These are phyloP conservation scores for Scedosporium apiospermum DNA, from an alignment of 2,329 filamentous ascomycete species.

Conservation along the genomic window DNA sequence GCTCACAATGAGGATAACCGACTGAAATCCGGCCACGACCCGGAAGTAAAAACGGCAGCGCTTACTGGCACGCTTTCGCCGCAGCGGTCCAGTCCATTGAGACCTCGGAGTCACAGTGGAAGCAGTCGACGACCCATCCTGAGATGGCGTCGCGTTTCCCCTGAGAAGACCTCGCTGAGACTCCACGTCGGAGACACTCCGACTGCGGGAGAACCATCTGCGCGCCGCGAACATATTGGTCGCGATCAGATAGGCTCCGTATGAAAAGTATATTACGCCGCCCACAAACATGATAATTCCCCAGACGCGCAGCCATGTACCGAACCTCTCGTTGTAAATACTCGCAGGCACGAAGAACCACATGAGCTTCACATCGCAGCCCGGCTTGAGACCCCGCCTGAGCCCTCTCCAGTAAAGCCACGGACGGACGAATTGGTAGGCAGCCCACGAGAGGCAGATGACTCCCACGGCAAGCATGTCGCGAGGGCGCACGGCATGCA, in stretches of 20 bases:
- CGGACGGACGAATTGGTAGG: constrained; percentile 3
- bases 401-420: constrained; percentile 6
- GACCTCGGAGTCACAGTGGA: not conserved
- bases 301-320: not conserved
- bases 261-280: not conserved
- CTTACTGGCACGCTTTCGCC: not conserved
- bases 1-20: not conserved
- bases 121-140: not conserved
- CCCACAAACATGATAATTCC: not conserved
- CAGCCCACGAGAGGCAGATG: constrained; percentile 2
- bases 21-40: not conserved
- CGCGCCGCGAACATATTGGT: constrained; percentile 1
- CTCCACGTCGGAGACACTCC: not conserved
- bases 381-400: not conserved
- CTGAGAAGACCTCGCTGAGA: constrained; percentile 2
- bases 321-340: not conserved
- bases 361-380: constrained; percentile 6
- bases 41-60: not conserved
- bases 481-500: not conserved
- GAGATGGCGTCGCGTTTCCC: not conserved
- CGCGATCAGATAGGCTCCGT: not conserved
- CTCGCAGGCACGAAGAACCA: constrained; percentile 6
- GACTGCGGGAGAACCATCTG: not conserved
- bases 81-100: not conserved
- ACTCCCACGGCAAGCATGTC: not conserved